Evolutionary conservation across 176 grass and related monocot genomes (phyloP).

Genomic region (Oryza coarctata): DNA sequence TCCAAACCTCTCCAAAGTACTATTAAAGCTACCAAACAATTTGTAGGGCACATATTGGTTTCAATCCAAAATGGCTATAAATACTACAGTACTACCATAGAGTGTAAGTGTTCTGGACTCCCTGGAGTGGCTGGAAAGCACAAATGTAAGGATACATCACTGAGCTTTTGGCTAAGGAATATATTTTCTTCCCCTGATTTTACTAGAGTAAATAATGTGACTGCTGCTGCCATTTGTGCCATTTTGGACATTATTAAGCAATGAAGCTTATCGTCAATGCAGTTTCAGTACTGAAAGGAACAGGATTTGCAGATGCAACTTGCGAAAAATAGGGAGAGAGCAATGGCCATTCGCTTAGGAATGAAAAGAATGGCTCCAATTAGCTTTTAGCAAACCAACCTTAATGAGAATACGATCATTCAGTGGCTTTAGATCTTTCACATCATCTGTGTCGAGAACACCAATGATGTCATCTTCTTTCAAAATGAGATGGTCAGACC

Average conservation of each 20-base stretch:
- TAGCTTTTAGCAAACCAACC: slow-evolving; percentile 36
- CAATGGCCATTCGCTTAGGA: background rate
- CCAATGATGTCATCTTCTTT: slow-evolving; percentile 96
- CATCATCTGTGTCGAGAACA: slow-evolving; percentile 77
- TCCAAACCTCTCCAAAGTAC: no score
- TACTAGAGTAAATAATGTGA: slow-evolving; percentile 6
- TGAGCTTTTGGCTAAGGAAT: background rate
- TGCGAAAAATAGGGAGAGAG: background rate
- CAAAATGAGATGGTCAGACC: slow-evolving; percentile 69
- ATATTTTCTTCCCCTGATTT: background rate
- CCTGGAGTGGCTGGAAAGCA: background rate
- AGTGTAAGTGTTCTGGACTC: background rate
- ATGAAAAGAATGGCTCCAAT: background rate
- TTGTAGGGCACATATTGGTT: no score
- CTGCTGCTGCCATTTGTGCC: background rate
- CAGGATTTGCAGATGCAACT: background rate
- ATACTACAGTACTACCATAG: background rate
- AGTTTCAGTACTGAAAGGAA: background rate
- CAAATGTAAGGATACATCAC: background rate
- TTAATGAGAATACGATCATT: slow-evolving; percentile 86
- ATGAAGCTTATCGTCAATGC: background rate
- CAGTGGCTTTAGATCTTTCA: slow-evolving; percentile 89
- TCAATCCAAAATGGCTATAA: background rate
- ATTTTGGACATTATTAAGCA: background rate
- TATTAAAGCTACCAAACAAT: no score